These are phyloP conservation scores for Ustilago sp. DNA, from an alignment of 1,284 basidiomycete genomes.

Conservation along the genomic window DNA sequence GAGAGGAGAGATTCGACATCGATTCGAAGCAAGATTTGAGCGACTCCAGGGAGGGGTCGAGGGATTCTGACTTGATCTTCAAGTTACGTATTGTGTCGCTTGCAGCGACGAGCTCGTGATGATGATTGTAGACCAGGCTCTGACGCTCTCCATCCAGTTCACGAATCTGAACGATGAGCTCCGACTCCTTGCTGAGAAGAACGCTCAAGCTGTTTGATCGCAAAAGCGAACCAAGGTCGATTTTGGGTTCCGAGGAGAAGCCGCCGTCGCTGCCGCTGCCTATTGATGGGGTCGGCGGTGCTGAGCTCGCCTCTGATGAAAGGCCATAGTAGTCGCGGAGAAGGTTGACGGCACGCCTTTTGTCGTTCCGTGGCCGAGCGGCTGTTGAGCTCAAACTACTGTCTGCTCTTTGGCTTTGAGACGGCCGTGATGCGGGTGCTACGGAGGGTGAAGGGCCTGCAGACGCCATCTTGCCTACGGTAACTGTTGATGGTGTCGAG, in stretches of 20 bases:
- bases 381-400: constrained; percentile 4
- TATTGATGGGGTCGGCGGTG: constrained; percentile 12
- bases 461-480: constrained; percentile 9
- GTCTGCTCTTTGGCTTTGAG: constrained; percentile 6
- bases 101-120: constrained; percentile 90
- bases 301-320: constrained; percentile 20
- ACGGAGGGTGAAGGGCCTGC: constrained; percentile 3
- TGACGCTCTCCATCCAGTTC: constrained; percentile 88
- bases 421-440: constrained; percentile 9
- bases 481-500: constrained; percentile 5
- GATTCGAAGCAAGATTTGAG: constrained; percentile 47
- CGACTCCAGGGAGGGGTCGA: constrained; percentile 51
- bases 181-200: constrained; percentile 51
- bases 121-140: constrained; percentile 91
- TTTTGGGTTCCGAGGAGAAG: constrained; percentile 1
- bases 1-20: constrained; percentile 46
- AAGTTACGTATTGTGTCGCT: constrained; percentile 85
- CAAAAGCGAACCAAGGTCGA: constrained; percentile 44
- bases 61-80: constrained; percentile 51
- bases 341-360: constrained; percentile 43
- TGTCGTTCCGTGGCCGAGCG: constrained; percentile 26
- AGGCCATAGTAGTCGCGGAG: constrained; percentile 65
- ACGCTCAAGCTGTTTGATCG: constrained; percentile 42
- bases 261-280: neutral
- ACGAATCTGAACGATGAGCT: constrained; percentile 75